Base-by-base conservation (phyloP, 768 basidiomycete genomes). In the Suillus subaureus region DNA sequence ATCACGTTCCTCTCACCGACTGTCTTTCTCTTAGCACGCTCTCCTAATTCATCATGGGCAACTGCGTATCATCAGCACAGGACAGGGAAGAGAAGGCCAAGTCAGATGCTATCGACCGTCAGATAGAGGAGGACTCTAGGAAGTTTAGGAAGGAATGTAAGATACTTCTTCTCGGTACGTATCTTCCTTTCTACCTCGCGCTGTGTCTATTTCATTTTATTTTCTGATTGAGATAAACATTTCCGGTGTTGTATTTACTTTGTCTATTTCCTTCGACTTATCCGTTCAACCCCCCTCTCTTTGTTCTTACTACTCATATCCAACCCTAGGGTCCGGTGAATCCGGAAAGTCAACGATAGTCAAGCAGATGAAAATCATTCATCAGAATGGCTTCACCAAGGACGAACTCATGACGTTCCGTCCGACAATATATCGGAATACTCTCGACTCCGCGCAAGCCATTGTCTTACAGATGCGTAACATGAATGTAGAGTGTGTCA, bases 311-410 rank as follows among this genome's bases (percentile, higher is more conserved):
- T 35, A 11, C 42, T 64, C 12, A 64, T 49, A 55, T 64, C 33
- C 6, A 37, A 23, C 33, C n/a, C 16, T 70, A 96, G 96, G 96
- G 63, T 96, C 95, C 16, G 94, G 96, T 71, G 95, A 97, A 81
- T 93, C 92, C 0, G 97, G 96, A 7, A 98, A 98, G 79, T 90
- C 88, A 5, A 99, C 96, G 0, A 94, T 99, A 69, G 95, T 97
- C 42, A 98, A 99, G 75, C 96, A 99, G 78, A 97, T 99, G 96
- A 97, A 97, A 84, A 96, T 98, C 65, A 96, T 98, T 58, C 93
- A 99, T 76, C 93, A 97, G 76, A 88, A 90, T 67, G 96, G 96
- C 15, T 99, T 95, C 79, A 86, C 89, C 3, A 77, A 79, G 9
- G 85, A 90, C 0, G 95, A 97, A 75, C 86, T 94, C 33, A 82